These are phyloP conservation scores for Spiraea crenata DNA, from an alignment of 331 rosid genomes.

Conservation along the genomic window DNA sequence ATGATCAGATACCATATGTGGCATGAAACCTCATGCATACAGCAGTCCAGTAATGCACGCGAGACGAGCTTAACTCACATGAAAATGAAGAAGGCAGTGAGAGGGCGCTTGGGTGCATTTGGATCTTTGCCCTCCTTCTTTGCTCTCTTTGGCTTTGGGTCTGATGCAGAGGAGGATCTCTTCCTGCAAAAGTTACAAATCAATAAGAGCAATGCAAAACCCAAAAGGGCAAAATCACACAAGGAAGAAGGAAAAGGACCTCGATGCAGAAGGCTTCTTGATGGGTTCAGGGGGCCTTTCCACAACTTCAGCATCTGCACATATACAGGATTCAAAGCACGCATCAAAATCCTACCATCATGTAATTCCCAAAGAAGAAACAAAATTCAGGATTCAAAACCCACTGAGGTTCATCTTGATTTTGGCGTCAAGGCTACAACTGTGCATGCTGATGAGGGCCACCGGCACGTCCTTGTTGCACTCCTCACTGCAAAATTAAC, in stretches of 20 bases:
- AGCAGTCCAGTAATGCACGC: neutral
- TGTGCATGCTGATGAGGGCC: conserved; percentile 76
- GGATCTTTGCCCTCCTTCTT: conserved; percentile 63
- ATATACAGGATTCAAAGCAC: too few relatives aligned
- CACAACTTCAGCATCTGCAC: conserved; percentile 76
- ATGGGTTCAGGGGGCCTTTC: conserved; percentile 50
- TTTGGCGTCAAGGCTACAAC: conserved; percentile 84
- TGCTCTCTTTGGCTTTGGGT: conserved; percentile 57
- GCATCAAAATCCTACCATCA: too few relatives aligned
- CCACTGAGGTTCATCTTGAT: conserved; percentile 72
- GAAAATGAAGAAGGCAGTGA: conserved; percentile 78
- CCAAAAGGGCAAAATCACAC: neutral
- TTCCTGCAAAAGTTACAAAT: conserved; percentile 35
- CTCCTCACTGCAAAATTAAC: conserved; percentile 54
- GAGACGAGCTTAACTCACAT: conserved; percentile 30
- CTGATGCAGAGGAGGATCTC: conserved; percentile 43
- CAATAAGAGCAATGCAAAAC: neutral
- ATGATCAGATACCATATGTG: neutral
- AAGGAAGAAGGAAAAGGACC: conserved; percentile 20
- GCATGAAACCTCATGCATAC: neutral
- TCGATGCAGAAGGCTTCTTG: conserved; percentile 41
- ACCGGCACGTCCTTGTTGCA: conserved; percentile 72
- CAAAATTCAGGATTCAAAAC: neutral
- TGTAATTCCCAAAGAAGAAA: neutral
- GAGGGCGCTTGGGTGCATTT: conserved; percentile 78